Evolutionary conservation across 2,329 filamentous ascomycete genomes (phyloP).

Genomic region (Monosporascus ibericus): DNA sequence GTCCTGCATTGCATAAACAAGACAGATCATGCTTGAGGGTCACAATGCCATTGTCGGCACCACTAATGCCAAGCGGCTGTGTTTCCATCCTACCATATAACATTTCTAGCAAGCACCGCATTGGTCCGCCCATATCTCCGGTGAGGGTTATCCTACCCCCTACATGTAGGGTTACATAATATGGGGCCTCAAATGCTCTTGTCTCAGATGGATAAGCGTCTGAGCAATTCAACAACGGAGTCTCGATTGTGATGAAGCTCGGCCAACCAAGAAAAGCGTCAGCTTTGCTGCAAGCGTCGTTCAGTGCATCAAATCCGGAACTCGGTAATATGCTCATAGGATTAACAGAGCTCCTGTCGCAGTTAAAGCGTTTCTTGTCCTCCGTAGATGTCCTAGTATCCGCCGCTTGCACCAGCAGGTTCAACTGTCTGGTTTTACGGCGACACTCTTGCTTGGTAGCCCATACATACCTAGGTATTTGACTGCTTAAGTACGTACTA

Average conservation of each 20-base stretch:
- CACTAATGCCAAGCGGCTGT: neutral
- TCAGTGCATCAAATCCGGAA: too few species aligned
- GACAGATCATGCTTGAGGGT: constrained; percentile 4
- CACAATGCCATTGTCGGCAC: neutral
- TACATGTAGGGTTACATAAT: neutral
- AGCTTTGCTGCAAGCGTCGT: too few species aligned
- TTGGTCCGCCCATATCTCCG: neutral
- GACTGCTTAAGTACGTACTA: too few species aligned
- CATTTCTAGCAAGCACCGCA: neutral
- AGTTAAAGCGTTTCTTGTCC: too few species aligned
- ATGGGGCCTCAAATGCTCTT: neutral
- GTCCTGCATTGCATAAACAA: constrained; percentile 32
- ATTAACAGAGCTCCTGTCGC: too few species aligned
- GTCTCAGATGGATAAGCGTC: neutral
- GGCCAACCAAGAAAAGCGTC: too few species aligned
- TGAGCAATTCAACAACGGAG: neutral
- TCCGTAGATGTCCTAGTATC: too few species aligned
- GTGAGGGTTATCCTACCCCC: neutral
- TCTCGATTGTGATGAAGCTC: neutral
- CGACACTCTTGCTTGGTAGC: too few species aligned
- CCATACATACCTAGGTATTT: too few species aligned
- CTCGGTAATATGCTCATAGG: too few species aligned
- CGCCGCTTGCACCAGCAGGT: too few species aligned
- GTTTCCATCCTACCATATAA: neutral
- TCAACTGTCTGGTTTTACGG: too few species aligned